phyloP scores from a whole-genome alignment of 495 filamentous ascomycete species.

The Neurospora africana region DNA sequence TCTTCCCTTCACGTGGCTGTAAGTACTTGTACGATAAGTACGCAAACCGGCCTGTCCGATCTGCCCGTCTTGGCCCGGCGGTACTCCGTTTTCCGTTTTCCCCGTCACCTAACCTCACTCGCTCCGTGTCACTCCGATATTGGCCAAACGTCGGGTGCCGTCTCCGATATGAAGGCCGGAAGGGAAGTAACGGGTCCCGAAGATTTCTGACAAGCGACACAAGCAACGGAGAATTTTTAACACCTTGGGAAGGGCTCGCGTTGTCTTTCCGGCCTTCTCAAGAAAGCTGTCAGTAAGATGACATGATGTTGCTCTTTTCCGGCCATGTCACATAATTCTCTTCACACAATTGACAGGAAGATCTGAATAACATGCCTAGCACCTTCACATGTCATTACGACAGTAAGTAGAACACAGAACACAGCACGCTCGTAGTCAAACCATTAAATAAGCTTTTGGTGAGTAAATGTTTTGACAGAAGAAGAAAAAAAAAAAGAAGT shows the following conservation, averaged over 20 bases:
- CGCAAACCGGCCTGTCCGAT: neutral
- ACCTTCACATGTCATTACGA: neutral
- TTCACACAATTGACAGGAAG: too few species aligned
- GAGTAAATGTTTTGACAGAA: too few species aligned
- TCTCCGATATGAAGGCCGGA: neutral
- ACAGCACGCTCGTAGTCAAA: too few species aligned
- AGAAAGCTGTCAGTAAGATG: neutral
- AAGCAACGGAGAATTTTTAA: neutral
- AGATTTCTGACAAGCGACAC: neutral
- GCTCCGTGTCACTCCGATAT: neutral
- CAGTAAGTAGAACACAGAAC: neutral
- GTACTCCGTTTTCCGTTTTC: neutral
- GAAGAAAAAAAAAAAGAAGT: too few species aligned
- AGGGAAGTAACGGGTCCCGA: neutral
- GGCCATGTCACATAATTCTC: too few species aligned
- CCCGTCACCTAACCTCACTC: neutral
- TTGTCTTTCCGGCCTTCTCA: neutral
- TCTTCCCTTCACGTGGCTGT: neutral
- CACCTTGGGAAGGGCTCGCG: neutral
- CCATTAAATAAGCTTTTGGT: too few species aligned
- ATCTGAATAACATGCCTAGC: too few species aligned
- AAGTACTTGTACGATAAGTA: neutral
- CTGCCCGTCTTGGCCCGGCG: neutral
- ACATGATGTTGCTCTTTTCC: neutral
- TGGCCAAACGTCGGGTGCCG: neutral